Conservation (phyloP, 1,139 yeast genomes). For the Suhomyces anneliseae region DNA sequence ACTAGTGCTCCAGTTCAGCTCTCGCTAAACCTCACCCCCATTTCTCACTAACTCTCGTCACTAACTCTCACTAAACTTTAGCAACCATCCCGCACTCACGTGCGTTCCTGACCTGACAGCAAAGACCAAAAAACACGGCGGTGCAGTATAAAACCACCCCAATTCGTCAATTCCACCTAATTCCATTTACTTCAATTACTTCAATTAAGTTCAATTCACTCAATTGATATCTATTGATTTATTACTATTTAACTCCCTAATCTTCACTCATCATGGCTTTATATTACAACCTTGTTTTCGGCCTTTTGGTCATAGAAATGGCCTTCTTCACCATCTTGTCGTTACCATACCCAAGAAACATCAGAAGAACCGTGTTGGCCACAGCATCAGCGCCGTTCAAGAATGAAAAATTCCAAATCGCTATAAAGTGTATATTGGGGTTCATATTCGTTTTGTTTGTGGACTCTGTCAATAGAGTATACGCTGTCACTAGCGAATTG, state of each 20-base stretch:
- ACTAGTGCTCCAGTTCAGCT: background rate
- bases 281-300: constrained; percentile 74
- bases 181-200: background rate
- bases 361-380: constrained; percentile 67
- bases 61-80: too few species aligned
- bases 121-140: background rate
- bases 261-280: constrained; percentile 54
- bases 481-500: constrained; percentile 67
- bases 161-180: too few species aligned
- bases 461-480: constrained; percentile 86
- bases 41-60: background rate
- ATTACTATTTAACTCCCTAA: background rate
- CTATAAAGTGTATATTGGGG: constrained; percentile 78
- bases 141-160: background rate
- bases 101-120: background rate
- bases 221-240: background rate
- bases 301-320: constrained; percentile 75
- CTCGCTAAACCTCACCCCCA: background rate
- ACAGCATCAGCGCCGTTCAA: constrained; percentile 69
- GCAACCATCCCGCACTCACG: background rate
- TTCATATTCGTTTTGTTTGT: constrained; percentile 82
- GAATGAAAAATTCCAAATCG: constrained; percentile 70
- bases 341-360: constrained; percentile 76
- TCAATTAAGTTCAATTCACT: background rate
- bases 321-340: constrained; percentile 78